Evolutionary conservation across 345 rosid genomes (phyloP), one percentile per base, ranked within the genome.

Genomic region (Aethionema arabicum): DNA sequence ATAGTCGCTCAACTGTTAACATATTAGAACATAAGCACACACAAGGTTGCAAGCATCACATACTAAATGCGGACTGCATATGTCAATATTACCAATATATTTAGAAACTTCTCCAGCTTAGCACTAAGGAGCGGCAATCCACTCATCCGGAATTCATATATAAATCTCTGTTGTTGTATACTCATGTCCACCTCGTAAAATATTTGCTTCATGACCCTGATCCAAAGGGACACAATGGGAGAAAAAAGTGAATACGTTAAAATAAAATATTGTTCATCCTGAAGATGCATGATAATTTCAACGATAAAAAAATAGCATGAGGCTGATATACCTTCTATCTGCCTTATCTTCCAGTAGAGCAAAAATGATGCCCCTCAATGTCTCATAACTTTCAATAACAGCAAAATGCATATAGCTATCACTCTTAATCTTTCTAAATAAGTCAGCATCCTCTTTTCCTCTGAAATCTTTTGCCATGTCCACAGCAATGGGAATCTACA

Each of bases 401-500:
- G 97, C 99, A 14, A 72, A 84, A 61, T 12, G 63, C 99, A 90
- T 90, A 63, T 84, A 82, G 6, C 62, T 70, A 68, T 90, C 99
- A 13, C 61, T 63, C 55, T 35, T 67, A 72, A 93, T 87, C 85
- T 84, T 84, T 80, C 65, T 87, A 63, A 84, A 83, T 55, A 93
- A 79, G 15, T 85, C 95, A 15, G 65, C 83, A 37, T 87, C 96
- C 13, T 79, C 86, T 73, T 76, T 80, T 33, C 81, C 87, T 59
- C 68, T 85, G 72, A 84, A 90, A 76, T 93, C 96, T 81, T 87
- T 93, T 74, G 97, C 97, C 96, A 90, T 93, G 76, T 90, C 95
- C 72, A 93, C 73, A 54, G 97, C 99, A 61, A 93, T 90, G 13
- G 95, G 98, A 68, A 92, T 89, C 98, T 92, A 59, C 59, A 63